Percentiles rank a stretch among this genome's conserved stretches.
phyloP scores from a whole-genome alignment of 768 basidiomycete genomes.

The Leucocoprinus leucothites region DNA sequence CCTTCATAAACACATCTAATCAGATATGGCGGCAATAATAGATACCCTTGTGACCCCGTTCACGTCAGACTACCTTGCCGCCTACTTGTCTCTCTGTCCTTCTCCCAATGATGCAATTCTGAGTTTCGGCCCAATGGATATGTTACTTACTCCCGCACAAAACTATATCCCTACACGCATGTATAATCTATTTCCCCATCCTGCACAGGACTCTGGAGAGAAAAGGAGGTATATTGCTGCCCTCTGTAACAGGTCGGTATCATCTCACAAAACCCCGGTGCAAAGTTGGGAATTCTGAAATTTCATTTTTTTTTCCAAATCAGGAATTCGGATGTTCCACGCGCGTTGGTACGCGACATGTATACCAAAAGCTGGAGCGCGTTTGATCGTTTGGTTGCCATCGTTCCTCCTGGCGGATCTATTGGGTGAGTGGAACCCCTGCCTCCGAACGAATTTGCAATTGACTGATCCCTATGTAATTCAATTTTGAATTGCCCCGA shows the following conservation, averaged over 20 bases:
- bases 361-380: slow-evolving; percentile 94
- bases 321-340: slow-evolving; percentile 83
- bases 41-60: slow-evolving; percentile 76
- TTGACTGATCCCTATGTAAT: neutral
- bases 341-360: slow-evolving; percentile 84
- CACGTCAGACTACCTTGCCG: slow-evolving; percentile 72
- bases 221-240: slow-evolving; percentile 73
- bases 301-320: neutral
- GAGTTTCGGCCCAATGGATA: slow-evolving; percentile 80
- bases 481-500: neutral
- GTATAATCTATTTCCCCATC: slow-evolving; percentile 76
- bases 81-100: slow-evolving; percentile 75
- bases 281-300: neutral
- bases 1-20: slow-evolving; percentile 11
- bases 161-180: slow-evolving; percentile 73
- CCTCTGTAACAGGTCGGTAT: slow-evolving; percentile 58
- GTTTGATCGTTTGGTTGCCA: slow-evolving; percentile 83
- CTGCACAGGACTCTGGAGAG: slow-evolving; percentile 73
- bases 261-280: neutral
- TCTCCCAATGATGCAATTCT: slow-evolving; percentile 72
- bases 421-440: slow-evolving; percentile 61
- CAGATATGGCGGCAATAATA: slow-evolving; percentile 19
- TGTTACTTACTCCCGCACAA: slow-evolving; percentile 69
- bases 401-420: slow-evolving; percentile 87
- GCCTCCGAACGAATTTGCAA: neutral